Evolutionary conservation across 192 early-diverging fungal species (phyloP), one percentile per base, ranked within the genome.

Genomic region (Coemansia sp.): DNA sequence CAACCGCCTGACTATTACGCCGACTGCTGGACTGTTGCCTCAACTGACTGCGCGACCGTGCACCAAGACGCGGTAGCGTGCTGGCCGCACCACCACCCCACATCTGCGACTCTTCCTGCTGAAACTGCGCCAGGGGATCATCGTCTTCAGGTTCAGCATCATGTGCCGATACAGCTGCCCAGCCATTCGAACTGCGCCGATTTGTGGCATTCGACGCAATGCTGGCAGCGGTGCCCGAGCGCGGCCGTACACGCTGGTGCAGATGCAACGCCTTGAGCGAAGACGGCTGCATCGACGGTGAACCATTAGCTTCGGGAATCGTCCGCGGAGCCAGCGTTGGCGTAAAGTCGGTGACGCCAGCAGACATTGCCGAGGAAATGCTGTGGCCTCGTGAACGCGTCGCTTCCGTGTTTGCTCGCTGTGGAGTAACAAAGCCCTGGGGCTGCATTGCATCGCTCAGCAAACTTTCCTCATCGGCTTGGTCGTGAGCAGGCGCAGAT

Each of bases 71-170:
- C 1, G 78, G 78, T 43, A 81, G 65, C 7, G 78, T 81, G 62
- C 72, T 74, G 38, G 64, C 61, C 8, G 73, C 60, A 11, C 73
- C 73, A 23, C 73, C 78, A 48, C 78, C 78, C 78, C 78, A 81
- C 37, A 62, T 54, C 65, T 71, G 62, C 53, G 78, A 81, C 65
- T 81, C 78, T 53, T 81, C 78, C 47, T 74, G 68, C 56, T 81
- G 78, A 54, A 81, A 81, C 67, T 62, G 68, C 32, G 78, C 78
- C 54, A 81, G 62, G 22, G 78, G 78, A 27, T 81, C 78, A 2
- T 79, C 77, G 6, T 55, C 57, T 5, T 51, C 58, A 4, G 57
- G 27, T 18, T 57, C 61, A 16, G 39, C 32, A 18, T 22, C 13
- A 22, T 19, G 18, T 5, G 8, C 57, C 5, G 53, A 26, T 35